Conservation (phyloP, 345 rosid genomes). For the Isatis tinctoria region DNA sequence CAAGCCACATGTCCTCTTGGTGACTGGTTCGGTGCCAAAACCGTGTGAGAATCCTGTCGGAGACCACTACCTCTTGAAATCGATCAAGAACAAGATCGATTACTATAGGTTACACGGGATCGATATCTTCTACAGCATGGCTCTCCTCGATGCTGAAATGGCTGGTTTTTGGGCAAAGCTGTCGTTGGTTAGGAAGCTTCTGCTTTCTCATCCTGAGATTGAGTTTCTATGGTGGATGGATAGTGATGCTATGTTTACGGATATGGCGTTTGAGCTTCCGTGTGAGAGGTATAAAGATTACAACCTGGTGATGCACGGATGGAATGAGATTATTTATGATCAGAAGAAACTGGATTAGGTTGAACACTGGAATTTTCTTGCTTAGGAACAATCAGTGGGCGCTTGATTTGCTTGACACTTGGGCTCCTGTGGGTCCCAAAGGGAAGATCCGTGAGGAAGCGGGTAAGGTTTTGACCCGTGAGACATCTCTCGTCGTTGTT, state of each 20-base stretch:
- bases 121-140: constrained; percentile 75
- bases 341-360: constrained; percentile 67
- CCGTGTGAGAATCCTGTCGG: constrained; percentile 79
- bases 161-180: constrained; percentile 75
- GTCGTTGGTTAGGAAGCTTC: constrained; percentile 58
- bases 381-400: constrained; percentile 73
- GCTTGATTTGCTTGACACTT: constrained; percentile 61
- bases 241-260: constrained; percentile 78
- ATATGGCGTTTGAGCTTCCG: constrained; percentile 76
- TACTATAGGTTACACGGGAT: constrained; percentile 69
- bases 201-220: constrained; percentile 71
- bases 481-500: too few relatives aligned
- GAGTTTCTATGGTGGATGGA: constrained; percentile 89
- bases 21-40: constrained; percentile 72
- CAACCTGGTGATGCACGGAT: constrained; percentile 74
- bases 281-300: constrained; percentile 67
- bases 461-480: constrained; percentile 54
- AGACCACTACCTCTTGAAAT: constrained; percentile 65
- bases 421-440: constrained; percentile 80
- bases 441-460: constrained; percentile 73
- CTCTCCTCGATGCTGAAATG: constrained; percentile 66
- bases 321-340: constrained; percentile 69
- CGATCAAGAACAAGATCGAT: constrained; percentile 79
- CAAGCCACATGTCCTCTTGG: constrained; percentile 66
- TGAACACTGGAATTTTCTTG: constrained; percentile 74